These are phyloP conservation scores for Tubosaeta sp. DNA, from an alignment of 768 basidiomycete genomes.

Conservation along the genomic window DNA sequence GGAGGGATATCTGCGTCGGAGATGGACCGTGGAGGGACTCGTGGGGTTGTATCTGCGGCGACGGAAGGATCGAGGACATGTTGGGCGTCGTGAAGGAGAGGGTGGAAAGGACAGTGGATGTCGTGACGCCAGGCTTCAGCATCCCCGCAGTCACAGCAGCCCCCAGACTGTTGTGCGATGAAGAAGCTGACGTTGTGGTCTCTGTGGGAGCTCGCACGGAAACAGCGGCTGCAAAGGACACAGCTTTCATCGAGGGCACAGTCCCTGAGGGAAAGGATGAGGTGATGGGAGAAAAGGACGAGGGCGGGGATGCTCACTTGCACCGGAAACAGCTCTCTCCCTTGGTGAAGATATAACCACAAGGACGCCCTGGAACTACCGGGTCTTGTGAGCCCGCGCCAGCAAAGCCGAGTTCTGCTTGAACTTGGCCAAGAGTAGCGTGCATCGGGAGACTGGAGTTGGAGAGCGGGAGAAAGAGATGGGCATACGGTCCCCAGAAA, in stretches of 20 bases:
- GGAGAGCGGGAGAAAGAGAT: constrained; percentile 67
- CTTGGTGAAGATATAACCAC: constrained; percentile 83
- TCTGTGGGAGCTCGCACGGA: constrained; percentile 79
- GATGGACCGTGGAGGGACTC: constrained; percentile 38
- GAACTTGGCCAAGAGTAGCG: constrained; percentile 65
- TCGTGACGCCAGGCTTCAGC: constrained; percentile 76
- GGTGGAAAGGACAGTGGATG: constrained; percentile 72
- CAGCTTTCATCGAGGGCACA: constrained; percentile 88
- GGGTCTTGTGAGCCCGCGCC: constrained; percentile 60
- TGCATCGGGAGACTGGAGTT: constrained; percentile 60
- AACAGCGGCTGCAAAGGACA: constrained; percentile 87
- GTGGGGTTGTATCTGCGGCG: constrained; percentile 38
- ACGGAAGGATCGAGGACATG: constrained; percentile 5
- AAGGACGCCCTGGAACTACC: constrained; percentile 65
- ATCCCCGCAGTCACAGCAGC: constrained; percentile 96
- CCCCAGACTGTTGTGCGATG: constrained; percentile 86
- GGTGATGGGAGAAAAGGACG: background rate
- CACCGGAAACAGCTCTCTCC: constrained; percentile 92
- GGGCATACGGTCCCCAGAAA: constrained; percentile 74
- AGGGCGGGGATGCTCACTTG: constrained; percentile 58
- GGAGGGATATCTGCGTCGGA: constrained; percentile 50
- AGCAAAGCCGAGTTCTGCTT: constrained; percentile 50
- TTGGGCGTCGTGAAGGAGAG: constrained; percentile 37
- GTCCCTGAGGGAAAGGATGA: constrained; percentile 49
- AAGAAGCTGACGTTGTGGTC: constrained; percentile 93